These are phyloP conservation scores for Huntiella omanensis DNA, from an alignment of 2,329 filamentous ascomycete species.

Conservation along the genomic window DNA sequence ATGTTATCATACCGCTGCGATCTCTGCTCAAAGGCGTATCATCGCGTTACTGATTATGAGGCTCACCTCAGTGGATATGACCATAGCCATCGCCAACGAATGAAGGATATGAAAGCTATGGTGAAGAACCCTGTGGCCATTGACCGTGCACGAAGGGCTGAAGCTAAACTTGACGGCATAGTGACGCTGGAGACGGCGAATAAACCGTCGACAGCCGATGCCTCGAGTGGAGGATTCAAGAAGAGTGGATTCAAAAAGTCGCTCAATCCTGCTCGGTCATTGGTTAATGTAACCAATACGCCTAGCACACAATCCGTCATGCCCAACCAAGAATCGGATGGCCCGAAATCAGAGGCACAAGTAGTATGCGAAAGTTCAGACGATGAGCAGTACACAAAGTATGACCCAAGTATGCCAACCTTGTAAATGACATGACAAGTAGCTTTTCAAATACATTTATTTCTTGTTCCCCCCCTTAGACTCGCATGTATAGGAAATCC, in stretches of 20 bases:
- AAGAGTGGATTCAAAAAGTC: constrained; percentile 64
- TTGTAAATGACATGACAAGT: constrained; percentile 16
- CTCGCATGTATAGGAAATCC: background rate
- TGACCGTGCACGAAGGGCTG: constrained; percentile 46
- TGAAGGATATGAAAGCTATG: constrained; percentile 76
- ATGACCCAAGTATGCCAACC: constrained; percentile 41
- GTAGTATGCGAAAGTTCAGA: constrained; percentile 25
- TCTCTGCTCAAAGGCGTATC: constrained; percentile 85
- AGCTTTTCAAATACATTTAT: background rate
- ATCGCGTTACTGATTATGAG: constrained; percentile 89
- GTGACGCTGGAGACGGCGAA: constrained; percentile 44
- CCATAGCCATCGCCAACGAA: constrained; percentile 80
- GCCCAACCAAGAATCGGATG: background rate
- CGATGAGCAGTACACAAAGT: constrained; percentile 53
- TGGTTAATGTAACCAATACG: no score
- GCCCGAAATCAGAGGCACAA: background rate
- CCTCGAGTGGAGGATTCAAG: constrained; percentile 32
- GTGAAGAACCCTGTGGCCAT: constrained; percentile 50
- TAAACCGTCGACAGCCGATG: background rate
- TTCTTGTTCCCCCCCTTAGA: background rate
- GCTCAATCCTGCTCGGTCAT: constrained; percentile 25
- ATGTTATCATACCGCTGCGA: constrained; percentile 54
- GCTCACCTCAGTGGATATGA: constrained; percentile 88
- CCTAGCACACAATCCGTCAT: no score
- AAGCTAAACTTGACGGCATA: constrained; percentile 50